Evolutionary conservation across 495 filamentous ascomycete species (phyloP).

Genomic region (Glarea lozoyensis): DNA sequence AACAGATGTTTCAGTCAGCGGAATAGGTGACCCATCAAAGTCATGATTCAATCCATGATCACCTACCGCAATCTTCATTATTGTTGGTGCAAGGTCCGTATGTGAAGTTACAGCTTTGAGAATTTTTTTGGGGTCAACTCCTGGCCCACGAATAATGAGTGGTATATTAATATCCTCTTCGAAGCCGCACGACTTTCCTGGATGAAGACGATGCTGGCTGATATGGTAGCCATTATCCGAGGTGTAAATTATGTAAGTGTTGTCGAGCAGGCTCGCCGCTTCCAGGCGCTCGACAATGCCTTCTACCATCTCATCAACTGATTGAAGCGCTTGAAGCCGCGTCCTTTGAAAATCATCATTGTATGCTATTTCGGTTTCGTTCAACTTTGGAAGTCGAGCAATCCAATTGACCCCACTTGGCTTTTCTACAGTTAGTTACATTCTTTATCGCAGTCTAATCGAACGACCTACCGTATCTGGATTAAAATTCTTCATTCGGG

Average conservation of each 20-base stretch:
- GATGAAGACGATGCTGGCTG: constrained; percentile 55
- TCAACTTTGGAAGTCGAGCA: constrained; percentile 37
- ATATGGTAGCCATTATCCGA: constrained; percentile 65
- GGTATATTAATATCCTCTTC: constrained; percentile 62
- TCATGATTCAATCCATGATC: constrained; percentile 31
- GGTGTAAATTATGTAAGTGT: constrained; percentile 59
- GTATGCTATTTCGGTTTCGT: constrained; percentile 43
- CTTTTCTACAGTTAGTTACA: constrained; percentile 3
- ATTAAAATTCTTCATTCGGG: constrained; percentile 35
- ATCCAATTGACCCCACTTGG: constrained; percentile 52
- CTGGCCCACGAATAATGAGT: constrained; percentile 47
- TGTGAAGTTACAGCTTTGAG: constrained; percentile 47
- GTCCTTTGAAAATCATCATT: constrained; percentile 56
- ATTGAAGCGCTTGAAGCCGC: constrained; percentile 49
- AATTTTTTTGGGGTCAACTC: constrained; percentile 25
- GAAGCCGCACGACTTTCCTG: constrained; percentile 55
- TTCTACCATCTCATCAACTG: constrained; percentile 57
- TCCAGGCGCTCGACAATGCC: constrained; percentile 38
- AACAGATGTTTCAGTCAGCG: constrained; percentile 22
- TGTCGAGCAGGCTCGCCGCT: constrained; percentile 39
- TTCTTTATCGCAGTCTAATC: neutral
- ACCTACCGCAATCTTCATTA: constrained; percentile 41
- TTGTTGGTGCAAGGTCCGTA: constrained; percentile 54
- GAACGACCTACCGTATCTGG: constrained; percentile 32
- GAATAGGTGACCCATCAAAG: constrained; percentile 46